Percentiles rank a stretch among this genome's conserved stretches.
phyloP scores from a whole-genome alignment of 2,329 filamentous ascomycete genomes.

The Penicillium verrucosum region DNA sequence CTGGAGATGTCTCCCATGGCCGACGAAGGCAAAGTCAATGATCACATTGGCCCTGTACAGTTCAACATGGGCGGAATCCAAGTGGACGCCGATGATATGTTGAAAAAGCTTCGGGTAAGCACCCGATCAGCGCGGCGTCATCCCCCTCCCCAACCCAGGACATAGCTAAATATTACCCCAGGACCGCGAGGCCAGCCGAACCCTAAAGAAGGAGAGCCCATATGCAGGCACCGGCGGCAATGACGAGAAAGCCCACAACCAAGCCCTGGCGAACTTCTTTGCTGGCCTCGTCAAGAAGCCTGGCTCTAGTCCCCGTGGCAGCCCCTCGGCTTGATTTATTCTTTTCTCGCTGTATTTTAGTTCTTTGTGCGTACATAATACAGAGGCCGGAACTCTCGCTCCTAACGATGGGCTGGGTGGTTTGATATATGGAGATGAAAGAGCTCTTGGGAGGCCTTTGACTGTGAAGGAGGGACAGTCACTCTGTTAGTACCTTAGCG shows the following conservation, averaged over 20 bases:
- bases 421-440: conserved; percentile 12
- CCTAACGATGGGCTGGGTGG: conserved; percentile 3
- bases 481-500: conserved; percentile 14
- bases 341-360: conserved; percentile 25
- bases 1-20: conserved; percentile 38
- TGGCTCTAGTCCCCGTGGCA: conserved; percentile 37
- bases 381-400: conserved; percentile 7
- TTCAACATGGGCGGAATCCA: conserved; percentile 99
- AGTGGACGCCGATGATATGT: conserved; percentile 90
- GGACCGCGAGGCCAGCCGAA: conserved; percentile 45
- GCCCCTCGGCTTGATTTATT: conserved; percentile 30
- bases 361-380: conserved; percentile 25
- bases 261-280: conserved; percentile 60
- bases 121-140: conserved; percentile 3
- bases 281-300: conserved; percentile 56
- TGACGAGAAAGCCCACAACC: conserved; percentile 54
- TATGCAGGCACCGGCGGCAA: conserved; percentile 30
- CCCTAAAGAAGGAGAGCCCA: conserved; percentile 34
- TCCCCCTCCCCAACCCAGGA: not conserved
- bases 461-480: not conserved
- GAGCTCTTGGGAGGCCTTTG: not conserved
- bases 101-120: conserved; percentile 76
- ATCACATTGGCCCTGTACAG: conserved; percentile 90
- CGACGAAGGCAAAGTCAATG: conserved; percentile 53
- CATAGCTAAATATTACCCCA: conserved; percentile 19